Conservation (phyloP, 495 filamentous ascomycete species). For the Zalerion maritima region DNA sequence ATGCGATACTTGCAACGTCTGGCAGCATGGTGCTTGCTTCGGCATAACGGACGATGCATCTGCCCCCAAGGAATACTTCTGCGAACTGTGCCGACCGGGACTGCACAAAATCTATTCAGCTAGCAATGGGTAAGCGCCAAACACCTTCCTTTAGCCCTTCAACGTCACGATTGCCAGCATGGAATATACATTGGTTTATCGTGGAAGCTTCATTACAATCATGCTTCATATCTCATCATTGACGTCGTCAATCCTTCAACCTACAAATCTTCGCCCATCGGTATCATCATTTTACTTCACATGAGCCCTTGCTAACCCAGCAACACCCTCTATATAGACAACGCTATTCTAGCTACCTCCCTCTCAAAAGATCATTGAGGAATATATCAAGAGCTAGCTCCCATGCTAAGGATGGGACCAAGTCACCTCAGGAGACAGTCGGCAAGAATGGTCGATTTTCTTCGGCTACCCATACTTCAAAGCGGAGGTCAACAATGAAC, state of each 20-base stretch:
- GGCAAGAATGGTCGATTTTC: slow-evolving; percentile 30
- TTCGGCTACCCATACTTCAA: slow-evolving; percentile 38
- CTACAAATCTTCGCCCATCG: no score
- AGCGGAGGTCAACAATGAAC: slow-evolving; percentile 94
- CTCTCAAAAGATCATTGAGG: slow-evolving; percentile 31
- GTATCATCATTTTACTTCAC: no score
- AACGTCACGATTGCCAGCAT: no score
- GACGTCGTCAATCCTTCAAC: no score
- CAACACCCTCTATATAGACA: no score
- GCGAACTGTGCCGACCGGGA: slow-evolving; percentile 84
- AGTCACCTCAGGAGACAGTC: slow-evolving; percentile 33
- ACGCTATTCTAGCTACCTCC: slow-evolving; percentile 41
- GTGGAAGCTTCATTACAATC: no score
- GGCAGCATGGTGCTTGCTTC: slow-evolving; percentile 97
- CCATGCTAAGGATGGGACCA: slow-evolving; percentile 39
- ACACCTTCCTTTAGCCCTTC: no score
- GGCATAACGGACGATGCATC: slow-evolving; percentile 87
- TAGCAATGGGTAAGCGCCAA: slow-evolving; percentile 76
- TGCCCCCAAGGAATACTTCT: slow-evolving; percentile 95
- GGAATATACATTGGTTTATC: no score
- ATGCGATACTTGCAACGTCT: slow-evolving; percentile 95
- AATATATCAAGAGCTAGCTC: slow-evolving; percentile 40
- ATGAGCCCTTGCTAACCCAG: no score
- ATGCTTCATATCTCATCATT: no score
- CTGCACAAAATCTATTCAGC: slow-evolving; percentile 70